Evolutionary conservation across 2,329 filamentous ascomycete species (phyloP).

Genomic region (Mollisia scopiformis): DNA sequence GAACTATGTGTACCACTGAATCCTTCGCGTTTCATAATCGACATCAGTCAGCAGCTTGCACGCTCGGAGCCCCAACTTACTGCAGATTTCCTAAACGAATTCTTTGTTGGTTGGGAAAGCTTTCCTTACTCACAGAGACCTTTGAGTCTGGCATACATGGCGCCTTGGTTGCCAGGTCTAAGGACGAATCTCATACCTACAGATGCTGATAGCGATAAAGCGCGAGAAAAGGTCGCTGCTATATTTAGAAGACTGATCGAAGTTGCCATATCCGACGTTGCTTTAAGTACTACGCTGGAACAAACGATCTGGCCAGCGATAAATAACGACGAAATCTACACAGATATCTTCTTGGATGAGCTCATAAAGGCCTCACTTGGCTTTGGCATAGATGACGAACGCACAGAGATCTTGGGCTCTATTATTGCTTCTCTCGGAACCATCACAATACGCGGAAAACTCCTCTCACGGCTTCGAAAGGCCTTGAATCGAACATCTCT

Average conservation of each 20-base stretch:
- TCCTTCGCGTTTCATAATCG: constrained; percentile 65
- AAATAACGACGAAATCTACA: constrained; percentile 64
- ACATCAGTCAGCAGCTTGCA: constrained; percentile 66
- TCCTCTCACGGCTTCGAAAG: constrained; percentile 67
- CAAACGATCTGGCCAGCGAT: constrained; percentile 69
- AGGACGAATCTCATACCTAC: constrained; percentile 60
- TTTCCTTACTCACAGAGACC: constrained; percentile 69
- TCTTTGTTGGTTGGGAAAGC: constrained; percentile 73
- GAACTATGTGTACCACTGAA: constrained; percentile 67
- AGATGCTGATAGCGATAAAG: constrained; percentile 67
- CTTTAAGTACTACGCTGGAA: constrained; percentile 62
- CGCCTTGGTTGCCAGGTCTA: constrained; percentile 67
- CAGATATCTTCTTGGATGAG: constrained; percentile 70
- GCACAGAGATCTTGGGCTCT: constrained; percentile 62
- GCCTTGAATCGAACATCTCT: constrained; percentile 68
- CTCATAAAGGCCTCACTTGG: constrained; percentile 65
- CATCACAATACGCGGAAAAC: constrained; percentile 65
- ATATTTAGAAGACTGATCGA: constrained; percentile 71
- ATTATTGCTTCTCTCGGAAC: constrained; percentile 67
- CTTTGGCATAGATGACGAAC: constrained; percentile 60
- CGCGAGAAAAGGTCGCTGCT: constrained; percentile 63
- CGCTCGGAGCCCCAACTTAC: constrained; percentile 68
- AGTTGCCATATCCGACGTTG: constrained; percentile 62
- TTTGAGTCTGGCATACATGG: constrained; percentile 69
- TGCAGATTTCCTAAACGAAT: constrained; percentile 71